Evolutionary conservation across 2,329 filamentous ascomycete species (phyloP).

Genomic region (Lojkania enalia): DNA sequence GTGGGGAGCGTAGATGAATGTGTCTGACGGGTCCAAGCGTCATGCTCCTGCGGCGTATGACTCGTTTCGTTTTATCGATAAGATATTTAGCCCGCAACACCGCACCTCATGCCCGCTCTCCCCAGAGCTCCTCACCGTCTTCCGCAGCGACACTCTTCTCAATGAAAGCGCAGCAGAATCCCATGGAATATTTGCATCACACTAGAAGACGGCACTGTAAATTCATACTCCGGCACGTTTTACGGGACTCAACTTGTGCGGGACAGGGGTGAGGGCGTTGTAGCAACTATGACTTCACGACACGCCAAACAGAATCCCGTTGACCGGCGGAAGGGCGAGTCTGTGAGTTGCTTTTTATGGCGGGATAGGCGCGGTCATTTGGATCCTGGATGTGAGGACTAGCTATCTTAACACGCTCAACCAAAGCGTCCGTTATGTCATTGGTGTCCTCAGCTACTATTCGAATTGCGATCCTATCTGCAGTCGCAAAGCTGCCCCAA

Average conservation of each 20-base stretch:
- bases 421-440: no score
- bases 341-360: conserved; percentile 64
- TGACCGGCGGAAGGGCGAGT: conserved; percentile 85
- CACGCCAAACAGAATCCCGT: conserved; percentile 66
- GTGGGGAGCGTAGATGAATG: no score
- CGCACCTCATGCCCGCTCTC: conserved; percentile 3
- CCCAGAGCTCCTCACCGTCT: conserved; percentile 18
- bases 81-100: not conserved
- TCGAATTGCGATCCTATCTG: not conserved
- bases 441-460: no score
- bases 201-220: conserved; percentile 19
- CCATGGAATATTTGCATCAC: conserved; percentile 36
- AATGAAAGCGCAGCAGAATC: conserved; percentile 34
- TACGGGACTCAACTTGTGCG: conserved; percentile 11
- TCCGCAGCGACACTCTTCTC: conserved; percentile 21
- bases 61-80: conserved; percentile 23
- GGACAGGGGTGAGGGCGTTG: not conserved
- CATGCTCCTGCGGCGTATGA: conserved; percentile 10
- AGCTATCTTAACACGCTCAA: no score
- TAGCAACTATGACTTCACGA: conserved; percentile 38
- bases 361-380: not conserved
- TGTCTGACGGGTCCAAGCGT: conserved; percentile 5
- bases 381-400: no score
- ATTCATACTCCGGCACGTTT: conserved; percentile 27
- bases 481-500: no score